Evolutionary conservation across 2,329 filamentous ascomycete species (phyloP).

Genomic region (Colletotrichum australisinense): DNA sequence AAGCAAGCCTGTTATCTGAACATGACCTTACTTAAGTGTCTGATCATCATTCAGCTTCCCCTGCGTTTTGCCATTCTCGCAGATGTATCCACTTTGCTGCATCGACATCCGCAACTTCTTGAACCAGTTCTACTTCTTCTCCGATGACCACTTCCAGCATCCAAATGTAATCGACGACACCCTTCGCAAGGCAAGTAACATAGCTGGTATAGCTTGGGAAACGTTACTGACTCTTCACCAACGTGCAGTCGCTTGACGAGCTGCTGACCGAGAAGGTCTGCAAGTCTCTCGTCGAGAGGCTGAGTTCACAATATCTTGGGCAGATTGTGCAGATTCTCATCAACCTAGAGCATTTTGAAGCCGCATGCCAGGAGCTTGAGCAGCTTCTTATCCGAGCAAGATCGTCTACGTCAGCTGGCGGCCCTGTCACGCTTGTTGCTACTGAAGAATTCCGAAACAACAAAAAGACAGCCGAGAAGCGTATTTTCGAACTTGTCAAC

Average conservation of each 20-base stretch:
- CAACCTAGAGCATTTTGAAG: constrained; percentile 97
- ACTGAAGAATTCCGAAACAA: constrained; percentile 89
- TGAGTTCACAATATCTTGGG: constrained; percentile 92
- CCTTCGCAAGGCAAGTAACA: constrained; percentile 72
- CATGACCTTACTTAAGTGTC: not conserved
- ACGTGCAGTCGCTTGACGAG: constrained; percentile 82
- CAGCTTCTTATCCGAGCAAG: constrained; percentile 85
- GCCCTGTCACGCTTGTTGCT: constrained; percentile 81
- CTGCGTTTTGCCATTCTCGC: constrained; percentile 95
- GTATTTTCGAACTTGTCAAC: constrained; percentile 98
- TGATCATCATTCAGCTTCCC: constrained; percentile 75
- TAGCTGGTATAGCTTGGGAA: not conserved
- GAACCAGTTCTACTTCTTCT: constrained; percentile 98
- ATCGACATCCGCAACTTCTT: constrained; percentile 98
- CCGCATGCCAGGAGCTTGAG: constrained; percentile 90
- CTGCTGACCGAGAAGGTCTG: constrained; percentile 95
- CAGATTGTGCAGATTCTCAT: constrained; percentile 99
- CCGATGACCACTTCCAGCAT: constrained; percentile 94
- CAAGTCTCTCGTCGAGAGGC: constrained; percentile 85
- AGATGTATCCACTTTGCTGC: constrained; percentile 99
- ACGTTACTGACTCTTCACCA: not conserved
- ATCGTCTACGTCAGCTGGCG: constrained; percentile 83
- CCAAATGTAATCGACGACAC: constrained; percentile 92
- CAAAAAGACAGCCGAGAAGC: constrained; percentile 96
- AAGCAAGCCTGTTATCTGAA: constrained; percentile 42